Conservation (phyloP, 169 alveolate species). For the Cyclospora cayetanensis region DNA sequence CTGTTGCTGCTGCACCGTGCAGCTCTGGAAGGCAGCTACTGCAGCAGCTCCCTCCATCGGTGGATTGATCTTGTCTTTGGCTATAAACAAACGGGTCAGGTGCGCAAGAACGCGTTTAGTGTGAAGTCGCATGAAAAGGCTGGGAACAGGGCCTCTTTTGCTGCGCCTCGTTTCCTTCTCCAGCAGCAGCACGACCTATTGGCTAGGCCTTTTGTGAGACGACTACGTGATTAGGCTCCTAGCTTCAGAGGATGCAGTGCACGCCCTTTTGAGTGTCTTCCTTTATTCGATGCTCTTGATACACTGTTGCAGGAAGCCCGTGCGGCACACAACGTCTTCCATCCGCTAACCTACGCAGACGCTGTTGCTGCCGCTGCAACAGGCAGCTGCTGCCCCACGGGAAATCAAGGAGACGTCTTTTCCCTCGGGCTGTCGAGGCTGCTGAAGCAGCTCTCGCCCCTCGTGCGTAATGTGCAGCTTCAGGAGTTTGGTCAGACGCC, state of each 20-base stretch:
- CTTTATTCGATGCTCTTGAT: too few relatives aligned
- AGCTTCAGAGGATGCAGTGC: too few relatives aligned
- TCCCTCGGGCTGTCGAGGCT: constrained; percentile 30
- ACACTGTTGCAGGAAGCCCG: constrained; percentile 61
- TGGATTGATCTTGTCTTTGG: constrained; percentile 99
- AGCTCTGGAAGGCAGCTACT: constrained; percentile 95
- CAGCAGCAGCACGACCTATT: not conserved
- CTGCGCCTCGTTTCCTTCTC: too few relatives aligned
- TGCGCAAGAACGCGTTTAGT: not conserved
- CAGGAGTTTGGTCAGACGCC: constrained; percentile 94
- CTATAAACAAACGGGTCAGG: constrained; percentile 88
- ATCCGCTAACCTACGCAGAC: constrained; percentile 88
- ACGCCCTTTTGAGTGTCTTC: too few relatives aligned
- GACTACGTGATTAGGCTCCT: too few relatives aligned
- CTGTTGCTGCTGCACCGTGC: constrained; percentile 85
- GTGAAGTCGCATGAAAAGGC: too few relatives aligned
- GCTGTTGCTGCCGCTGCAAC: constrained; percentile 71
- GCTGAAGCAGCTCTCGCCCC: constrained; percentile 80
- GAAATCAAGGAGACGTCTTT: constrained; percentile 4
- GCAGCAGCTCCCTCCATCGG: constrained; percentile 89
- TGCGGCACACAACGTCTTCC: constrained; percentile 84
- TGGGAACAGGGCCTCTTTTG: too few relatives aligned
- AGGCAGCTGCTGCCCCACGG: constrained; percentile 71
- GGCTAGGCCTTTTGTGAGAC: not conserved
- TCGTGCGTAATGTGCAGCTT: constrained; percentile 79